phyloP scores from a whole-genome alignment of 345 rosid species.

The Hevea brasiliensis region DNA sequence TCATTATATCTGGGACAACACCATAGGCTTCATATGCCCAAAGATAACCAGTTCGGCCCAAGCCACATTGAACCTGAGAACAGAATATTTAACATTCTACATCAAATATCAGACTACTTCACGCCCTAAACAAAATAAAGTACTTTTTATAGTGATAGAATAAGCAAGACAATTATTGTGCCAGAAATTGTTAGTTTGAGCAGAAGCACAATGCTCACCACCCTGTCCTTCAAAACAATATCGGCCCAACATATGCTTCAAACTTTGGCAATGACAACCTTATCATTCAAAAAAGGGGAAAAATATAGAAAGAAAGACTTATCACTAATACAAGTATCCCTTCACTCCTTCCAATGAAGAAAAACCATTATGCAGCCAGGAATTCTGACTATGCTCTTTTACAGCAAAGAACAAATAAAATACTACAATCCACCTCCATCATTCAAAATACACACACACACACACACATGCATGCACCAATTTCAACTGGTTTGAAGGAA shows the following conservation, averaged over 20 bases:
- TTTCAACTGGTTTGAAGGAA: background rate
- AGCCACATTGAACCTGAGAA: constrained; percentile 81
- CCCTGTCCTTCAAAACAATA: background rate
- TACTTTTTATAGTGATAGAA: background rate
- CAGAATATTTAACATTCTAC: background rate
- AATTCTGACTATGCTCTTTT: background rate
- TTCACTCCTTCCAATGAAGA: background rate
- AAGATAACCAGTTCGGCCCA: constrained; percentile 75
- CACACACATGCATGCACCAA: background rate
- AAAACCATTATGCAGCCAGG: no score
- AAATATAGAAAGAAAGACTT: no score
- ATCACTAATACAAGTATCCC: no score
- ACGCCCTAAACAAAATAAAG: background rate
- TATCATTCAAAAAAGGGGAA: no score
- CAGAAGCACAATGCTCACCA: background rate
- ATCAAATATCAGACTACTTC: background rate
- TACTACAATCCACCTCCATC: background rate
- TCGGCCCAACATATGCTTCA: no score
- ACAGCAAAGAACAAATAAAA: background rate
- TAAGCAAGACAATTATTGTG: background rate
- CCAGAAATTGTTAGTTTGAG: background rate
- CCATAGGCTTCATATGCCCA: constrained; percentile 79
- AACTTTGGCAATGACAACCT: no score
- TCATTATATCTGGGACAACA: constrained; percentile 82
- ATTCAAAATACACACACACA: background rate